phyloP scores from a whole-genome alignment of 2,329 filamentous ascomycete genomes.

The Diplodia sapinea region DNA sequence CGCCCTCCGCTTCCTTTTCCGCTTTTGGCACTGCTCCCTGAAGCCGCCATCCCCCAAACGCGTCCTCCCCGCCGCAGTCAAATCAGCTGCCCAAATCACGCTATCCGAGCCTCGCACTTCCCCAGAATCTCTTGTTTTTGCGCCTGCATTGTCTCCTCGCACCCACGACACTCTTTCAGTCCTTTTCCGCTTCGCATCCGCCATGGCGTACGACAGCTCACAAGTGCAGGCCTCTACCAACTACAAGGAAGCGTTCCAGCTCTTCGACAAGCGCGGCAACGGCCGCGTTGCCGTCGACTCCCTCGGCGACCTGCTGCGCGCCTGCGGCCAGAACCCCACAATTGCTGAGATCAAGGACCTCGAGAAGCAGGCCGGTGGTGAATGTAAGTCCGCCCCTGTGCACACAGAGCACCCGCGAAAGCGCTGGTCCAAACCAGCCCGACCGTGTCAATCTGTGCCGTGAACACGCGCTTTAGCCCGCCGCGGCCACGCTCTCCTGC shows the following conservation, averaged over 20 bases:
- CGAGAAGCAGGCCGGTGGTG: slow-evolving; percentile 85
- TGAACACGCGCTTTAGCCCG: not conserved
- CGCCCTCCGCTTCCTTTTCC: slow-evolving; percentile 15
- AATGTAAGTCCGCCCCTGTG: slow-evolving; percentile 71
- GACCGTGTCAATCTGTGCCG: not conserved
- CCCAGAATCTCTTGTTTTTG: not conserved
- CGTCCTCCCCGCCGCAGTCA: slow-evolving; percentile 17
- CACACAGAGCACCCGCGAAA: not conserved
- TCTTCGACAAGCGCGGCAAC: slow-evolving; percentile 98
- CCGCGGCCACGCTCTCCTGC: not conserved
- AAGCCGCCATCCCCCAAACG: slow-evolving; percentile 28
- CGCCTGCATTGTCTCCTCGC: not conserved
- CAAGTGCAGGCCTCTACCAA: slow-evolving; percentile 75
- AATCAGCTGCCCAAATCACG: not conserved
- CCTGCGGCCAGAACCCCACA: slow-evolving; percentile 97
- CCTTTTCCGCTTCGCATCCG: not conserved
- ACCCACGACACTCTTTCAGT: slow-evolving; percentile 3
- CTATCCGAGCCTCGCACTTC: not conserved
- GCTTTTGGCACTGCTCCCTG: slow-evolving; percentile 9
- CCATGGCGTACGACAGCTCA: slow-evolving; percentile 33
- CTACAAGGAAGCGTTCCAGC: slow-evolving; percentile 99
- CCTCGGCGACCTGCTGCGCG: slow-evolving; percentile 91
- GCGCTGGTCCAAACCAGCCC: not conserved
- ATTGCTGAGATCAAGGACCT: slow-evolving; percentile 90
- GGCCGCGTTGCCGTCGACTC: slow-evolving; percentile 86